Base-by-base conservation (phyloP, 202 grass and related monocot genomes). In the Zizania palustris region DNA sequence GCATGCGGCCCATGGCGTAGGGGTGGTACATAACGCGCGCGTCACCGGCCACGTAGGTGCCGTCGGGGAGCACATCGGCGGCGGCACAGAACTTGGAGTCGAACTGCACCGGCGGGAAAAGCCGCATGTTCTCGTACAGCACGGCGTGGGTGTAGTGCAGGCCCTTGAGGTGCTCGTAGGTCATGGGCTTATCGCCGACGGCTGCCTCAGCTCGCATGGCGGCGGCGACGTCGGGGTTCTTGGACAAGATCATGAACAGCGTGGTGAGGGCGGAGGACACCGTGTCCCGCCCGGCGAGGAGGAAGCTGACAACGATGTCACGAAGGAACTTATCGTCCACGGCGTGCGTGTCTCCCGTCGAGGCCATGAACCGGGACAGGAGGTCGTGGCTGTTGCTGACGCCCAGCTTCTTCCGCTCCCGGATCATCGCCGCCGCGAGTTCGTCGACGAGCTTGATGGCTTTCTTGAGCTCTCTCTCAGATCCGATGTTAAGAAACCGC, bases 1-100 rank as follows among this genome's bases (percentile, higher is more conserved):
- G 83, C 93, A 89, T 89, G 51, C 93, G 76, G n/a, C 90, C 85
- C 93, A 97, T 97, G 51, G 93, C 83, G 69, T 97, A 97, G 46
- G 88, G 84, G 80, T 90, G 87, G 77, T 93, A 97, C 51, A 84
- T 93, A 3, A 97, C 88, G 19, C 83, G 87, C 56, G 83, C 59
- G 40, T 82, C 85, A 36, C 72, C 85, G 0, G 70, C 39, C 11
- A 97, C 82, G 49, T 93, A 86, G 37, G 90, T 93, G 55, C 93
- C 93, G 67, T 93, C 90, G 11, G 93, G 90, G 53, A 97, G 77
- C 60, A 89, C 66, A 41, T 91, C 90, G 22, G 81, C 72, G 10
- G 64, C 88, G 48, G 70, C 81, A 65, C 83, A 87, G 76, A 93
- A 90, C 73, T 92, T 92, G 60, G 89, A 88, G 73, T 90, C 89